Base-by-base conservation (phyloP, 1,284 basidiomycete species). In the Caloboletus inedulis region DNA sequence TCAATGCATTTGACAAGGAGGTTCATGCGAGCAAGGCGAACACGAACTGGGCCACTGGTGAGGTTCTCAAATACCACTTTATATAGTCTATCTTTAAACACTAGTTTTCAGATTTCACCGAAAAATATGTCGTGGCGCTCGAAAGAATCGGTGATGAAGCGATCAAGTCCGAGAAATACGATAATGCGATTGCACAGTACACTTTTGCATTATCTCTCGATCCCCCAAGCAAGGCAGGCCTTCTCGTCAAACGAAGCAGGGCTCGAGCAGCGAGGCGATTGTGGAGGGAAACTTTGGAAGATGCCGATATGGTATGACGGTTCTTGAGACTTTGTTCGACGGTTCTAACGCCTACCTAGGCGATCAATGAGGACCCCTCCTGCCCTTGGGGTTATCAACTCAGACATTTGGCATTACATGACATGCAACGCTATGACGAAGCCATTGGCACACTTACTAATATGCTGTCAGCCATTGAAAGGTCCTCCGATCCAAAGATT, bases 221-320 rank as follows among this genome's bases (percentile, higher is more conserved):
- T 25, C 33, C 47, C 31, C 39, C 27, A 37, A 35, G 7, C 13
- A 39, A 21, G 23, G 31, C n/a, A 39, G 8, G 27, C 14, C 40
- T 52, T 31, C 34, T 52, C n/a, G n/a, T 52, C 25, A 52, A 50
- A 21, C 47, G 47, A 18, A 49, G 47, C 23, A 43, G 40, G 16
- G 47, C 25, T 18, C 23, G 16, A 18, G 31, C 29, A 16, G 21
- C 25, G 3, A 47, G 5, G 43, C 14, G 18, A 7, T 7, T 29
- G 7, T 49, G 43, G 47, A 6, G 0, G 19, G 47, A 47, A n/a
- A 43, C 47, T 25, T 49, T 46, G 42, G 3, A 19, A 7, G 47
- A 49, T 19, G 42, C 41, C 4, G 39, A 49, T 35, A 4, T 18
- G 18, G 48, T 49, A n/a, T 48, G 25, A 8, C 12, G 19, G 12